Evolutionary conservation across 108 stramenopile genomes (phyloP), one percentile per base, ranked within the genome.

Genomic region (Nitzschia sp.): DNA sequence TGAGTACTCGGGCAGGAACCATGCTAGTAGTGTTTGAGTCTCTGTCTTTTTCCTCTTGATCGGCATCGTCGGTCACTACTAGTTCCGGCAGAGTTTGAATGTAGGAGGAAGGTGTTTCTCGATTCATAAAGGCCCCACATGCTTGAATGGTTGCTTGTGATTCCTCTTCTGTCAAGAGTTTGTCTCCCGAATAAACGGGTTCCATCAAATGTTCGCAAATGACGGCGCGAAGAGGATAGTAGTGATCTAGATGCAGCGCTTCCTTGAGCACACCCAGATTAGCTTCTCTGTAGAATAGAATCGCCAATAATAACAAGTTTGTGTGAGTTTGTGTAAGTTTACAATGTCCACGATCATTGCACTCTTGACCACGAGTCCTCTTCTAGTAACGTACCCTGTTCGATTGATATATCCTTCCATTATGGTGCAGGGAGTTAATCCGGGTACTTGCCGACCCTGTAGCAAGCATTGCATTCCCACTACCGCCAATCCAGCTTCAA

Each of bases 161-260:
- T 15, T 54, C 18, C 13, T 33, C 57, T 71, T 71, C 70, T 19
- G 70, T 59, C 59, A 17, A 42, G 9, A 18, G 15, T 19, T 59
- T 45, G 25, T 58, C 32, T 33, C n/a, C 27, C 3, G 36, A 61
- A 47, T 66, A 47, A 2, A 65, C 27, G 17, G 55, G n/a, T 34
- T 74, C 58, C 17, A 74, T 23, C 26, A 66, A 23, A 3, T 66
- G 64, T 27, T 64, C 53, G 38, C 72, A 74, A 33, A 74, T 59
- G 33, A 27, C 38, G n/a, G 72, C 64, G 30, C 72, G 42, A 4
- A 74, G 72, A 32, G 64, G 25, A 34, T 66, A 74, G 29, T 42
- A 47, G n/a, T n/a, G n/a, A 30, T 59, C 32, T 55, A 74, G 56
- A 18, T 25, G 32, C 1, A 47, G 54, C 8, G 34, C 31, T 36